Evolutionary conservation across 495 filamentous ascomycete species (phyloP).

Genomic region (Hypoxylon subgilvum): DNA sequence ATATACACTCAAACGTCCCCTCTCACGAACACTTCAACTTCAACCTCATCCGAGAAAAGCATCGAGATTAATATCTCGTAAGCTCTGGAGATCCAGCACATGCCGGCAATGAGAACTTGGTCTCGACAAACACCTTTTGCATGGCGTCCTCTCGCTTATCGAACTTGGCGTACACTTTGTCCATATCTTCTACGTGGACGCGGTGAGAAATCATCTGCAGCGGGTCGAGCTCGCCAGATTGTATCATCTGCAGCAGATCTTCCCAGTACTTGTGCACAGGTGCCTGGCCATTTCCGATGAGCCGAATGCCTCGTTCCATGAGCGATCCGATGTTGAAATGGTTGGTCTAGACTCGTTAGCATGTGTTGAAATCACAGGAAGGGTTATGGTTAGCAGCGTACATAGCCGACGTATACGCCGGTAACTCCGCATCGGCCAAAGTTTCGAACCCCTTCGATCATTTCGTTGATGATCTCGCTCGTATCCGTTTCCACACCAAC

Average conservation of each 20-base stretch:
- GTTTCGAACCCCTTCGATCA: constrained; percentile 76
- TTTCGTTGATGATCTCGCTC: constrained; percentile 86
- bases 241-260: constrained; percentile 71
- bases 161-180: constrained; percentile 72
- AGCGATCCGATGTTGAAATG: constrained; percentile 84
- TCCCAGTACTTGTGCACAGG: constrained; percentile 87
- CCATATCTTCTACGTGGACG: constrained; percentile 74
- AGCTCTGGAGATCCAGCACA: constrained; percentile 60
- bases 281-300: constrained; percentile 84
- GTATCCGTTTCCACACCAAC: constrained; percentile 84
- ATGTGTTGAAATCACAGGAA: not conserved
- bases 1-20: not conserved
- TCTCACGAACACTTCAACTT: not conserved
- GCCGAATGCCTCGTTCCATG: constrained; percentile 84
- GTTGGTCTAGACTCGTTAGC: constrained; percentile 61
- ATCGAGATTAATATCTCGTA: constrained; percentile 50
- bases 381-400: too few relatives aligned
- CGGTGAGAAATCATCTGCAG: constrained; percentile 81
- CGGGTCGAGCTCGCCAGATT: constrained; percentile 74
- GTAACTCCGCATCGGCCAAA: constrained; percentile 80
- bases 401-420: constrained; percentile 81
- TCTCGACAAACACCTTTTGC: constrained; percentile 76
- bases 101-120: constrained; percentile 65
- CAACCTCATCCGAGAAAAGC: not conserved
- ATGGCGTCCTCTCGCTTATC: constrained; percentile 70